Base-by-base conservation (phyloP, 2,329 filamentous ascomycete species). In the Alternaria sp. region DNA sequence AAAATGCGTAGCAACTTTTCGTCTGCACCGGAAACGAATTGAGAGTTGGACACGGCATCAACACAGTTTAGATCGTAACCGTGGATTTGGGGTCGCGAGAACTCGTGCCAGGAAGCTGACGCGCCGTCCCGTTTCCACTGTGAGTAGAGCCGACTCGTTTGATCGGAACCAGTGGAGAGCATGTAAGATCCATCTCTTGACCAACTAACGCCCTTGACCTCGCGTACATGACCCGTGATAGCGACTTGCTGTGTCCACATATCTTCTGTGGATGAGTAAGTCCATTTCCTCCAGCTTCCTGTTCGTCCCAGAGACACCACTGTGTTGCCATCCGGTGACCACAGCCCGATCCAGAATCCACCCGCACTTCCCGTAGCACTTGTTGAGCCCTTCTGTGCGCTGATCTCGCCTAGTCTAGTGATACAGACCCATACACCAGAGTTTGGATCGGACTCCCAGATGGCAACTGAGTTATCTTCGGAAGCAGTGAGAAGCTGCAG, bases 1-100 rank as follows among this genome's bases (percentile, higher is more conserved):
- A 99, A 99, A 2, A 99, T 94, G 24, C 95, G 90, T 77, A 99
- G 87, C n/a, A 99, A 87, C 80, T 99, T 99, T 82, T 99, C 95
- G 67, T 99, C 95, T 3, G 95, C 95, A 7, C 95, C 95, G 3
- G 94, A 96, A 22, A 98, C 90, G 75, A 99, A 99, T 68, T 90
- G 90, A 7, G 87, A 85, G 7, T 86, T 79, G 7, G 88, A 89
- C 5, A 97, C 83, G 0, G 89, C 86, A 72, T 93, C 91, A 64
- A 98, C 89, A 77, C 95, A 98, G 82, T 98, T 99, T 55, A 99
- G 85, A 77, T 99, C 94, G 77, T 99, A 99, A 38, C 95, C 95
- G 76, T 99, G 95, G 66, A 99, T 99, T 77, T 99, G 95, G 4
- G 95, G 95, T 51, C 95, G 86, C 1, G 94, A 91, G 83, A 98